These are phyloP conservation scores for Elsinoe perseae DNA, from an alignment of 2,329 filamentous ascomycete genomes.

Conservation along the genomic window DNA sequence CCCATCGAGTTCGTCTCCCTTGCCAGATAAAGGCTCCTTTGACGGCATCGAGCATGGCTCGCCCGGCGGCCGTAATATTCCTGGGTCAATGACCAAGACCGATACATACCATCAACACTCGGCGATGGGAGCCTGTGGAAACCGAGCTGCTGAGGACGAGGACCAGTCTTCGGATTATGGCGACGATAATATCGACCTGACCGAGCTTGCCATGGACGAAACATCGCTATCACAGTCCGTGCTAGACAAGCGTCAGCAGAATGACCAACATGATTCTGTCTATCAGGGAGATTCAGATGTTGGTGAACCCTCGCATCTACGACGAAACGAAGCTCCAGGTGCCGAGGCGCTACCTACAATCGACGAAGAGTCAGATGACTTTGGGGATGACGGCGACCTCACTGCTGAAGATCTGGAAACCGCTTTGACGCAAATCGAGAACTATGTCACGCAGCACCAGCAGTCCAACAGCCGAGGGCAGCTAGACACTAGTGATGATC, in stretches of 20 bases:
- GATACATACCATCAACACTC: not conserved
- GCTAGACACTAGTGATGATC: no score
- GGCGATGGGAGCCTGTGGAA: not conserved
- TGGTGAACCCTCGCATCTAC: not conserved
- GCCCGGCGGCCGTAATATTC: not conserved
- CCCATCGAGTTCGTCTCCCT: slow-evolving; percentile 42
- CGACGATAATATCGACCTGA: slow-evolving; percentile 22
- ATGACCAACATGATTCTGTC: slow-evolving; percentile 9
- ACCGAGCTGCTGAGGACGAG: not conserved
- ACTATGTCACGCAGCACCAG: not conserved
- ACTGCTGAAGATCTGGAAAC: slow-evolving; percentile 53
- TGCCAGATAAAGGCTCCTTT: slow-evolving; percentile 30
- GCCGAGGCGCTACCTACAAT: slow-evolving; percentile 16
- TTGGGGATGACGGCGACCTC: slow-evolving; percentile 41
- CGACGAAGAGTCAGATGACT: slow-evolving; percentile 34
- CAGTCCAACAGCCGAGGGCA: not conserved
- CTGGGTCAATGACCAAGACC: not conserved
- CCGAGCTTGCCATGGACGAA: slow-evolving; percentile 15
- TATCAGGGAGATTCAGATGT: slow-evolving; percentile 14
- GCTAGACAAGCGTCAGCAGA: not conserved
- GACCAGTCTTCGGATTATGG: slow-evolving; percentile 18
- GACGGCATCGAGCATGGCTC: slow-evolving; percentile 10
- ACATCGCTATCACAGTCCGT: not conserved
- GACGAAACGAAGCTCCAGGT: not conserved
- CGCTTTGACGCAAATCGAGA: slow-evolving; percentile 18